These are phyloP conservation scores for Fusarium newnesense DNA, from an alignment of 2,329 filamentous ascomycete genomes.

Conservation along the genomic window DNA sequence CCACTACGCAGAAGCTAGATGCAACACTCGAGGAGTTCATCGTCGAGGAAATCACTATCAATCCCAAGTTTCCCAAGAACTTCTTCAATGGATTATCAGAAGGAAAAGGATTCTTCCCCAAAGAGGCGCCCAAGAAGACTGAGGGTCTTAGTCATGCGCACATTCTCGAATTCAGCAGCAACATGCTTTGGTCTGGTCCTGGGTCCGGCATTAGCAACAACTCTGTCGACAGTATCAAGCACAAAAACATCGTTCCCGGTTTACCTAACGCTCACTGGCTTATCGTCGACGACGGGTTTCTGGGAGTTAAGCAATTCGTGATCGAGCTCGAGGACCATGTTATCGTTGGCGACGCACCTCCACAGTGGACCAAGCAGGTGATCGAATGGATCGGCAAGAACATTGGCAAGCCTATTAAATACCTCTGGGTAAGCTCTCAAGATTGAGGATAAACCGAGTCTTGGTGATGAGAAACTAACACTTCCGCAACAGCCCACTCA, in stretches of 20 bases:
- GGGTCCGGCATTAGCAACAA: background rate
- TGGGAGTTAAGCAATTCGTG: background rate
- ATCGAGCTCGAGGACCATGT: background rate
- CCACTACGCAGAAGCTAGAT: no score
- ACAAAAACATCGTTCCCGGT: background rate
- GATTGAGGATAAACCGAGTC: background rate
- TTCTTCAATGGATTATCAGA: background rate
- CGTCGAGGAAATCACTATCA: no score
- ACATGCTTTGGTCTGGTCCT: background rate
- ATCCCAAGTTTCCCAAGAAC: no score
- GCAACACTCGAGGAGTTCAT: no score
- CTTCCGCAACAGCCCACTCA: background rate
- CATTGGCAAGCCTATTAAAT: background rate
- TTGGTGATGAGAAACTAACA: background rate
- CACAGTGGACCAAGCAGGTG: background rate
- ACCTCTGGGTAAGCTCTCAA: background rate
- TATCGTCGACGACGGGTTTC: background rate
- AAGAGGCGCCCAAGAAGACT: background rate
- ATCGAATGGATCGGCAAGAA: background rate
- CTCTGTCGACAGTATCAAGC: background rate
- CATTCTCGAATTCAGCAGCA: background rate
- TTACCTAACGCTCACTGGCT: background rate
- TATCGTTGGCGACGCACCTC: background rate
- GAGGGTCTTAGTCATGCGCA: background rate
- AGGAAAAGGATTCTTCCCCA: accelerated